Conservation (phyloP, 2,329 filamentous ascomycete genomes). For the Phialophora expanda region DNA sequence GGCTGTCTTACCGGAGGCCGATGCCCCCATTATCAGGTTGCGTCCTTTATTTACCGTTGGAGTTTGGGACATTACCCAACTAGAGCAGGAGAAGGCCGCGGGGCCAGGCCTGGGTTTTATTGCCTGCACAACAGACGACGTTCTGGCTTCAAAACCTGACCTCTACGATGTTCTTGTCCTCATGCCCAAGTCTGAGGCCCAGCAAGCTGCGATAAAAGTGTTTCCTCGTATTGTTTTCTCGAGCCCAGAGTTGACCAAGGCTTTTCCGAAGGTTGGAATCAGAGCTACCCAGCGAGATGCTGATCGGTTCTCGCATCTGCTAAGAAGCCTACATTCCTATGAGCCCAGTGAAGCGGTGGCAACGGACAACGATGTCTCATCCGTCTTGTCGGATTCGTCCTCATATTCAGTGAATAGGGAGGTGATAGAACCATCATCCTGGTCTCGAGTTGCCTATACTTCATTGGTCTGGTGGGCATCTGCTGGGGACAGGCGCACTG, state of each 20-base stretch:
- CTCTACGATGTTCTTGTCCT: slow-evolving; percentile 91
- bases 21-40: slow-evolving; percentile 67
- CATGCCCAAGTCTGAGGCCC: slow-evolving; percentile 67
- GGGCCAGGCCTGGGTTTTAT: slow-evolving; percentile 73
- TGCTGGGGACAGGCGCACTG: slow-evolving; percentile 64
- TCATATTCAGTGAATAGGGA: slow-evolving; percentile 49
- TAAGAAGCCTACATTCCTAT: slow-evolving; percentile 60
- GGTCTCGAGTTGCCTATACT: slow-evolving; percentile 65
- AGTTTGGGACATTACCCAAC: slow-evolving; percentile 85
- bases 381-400: slow-evolving; percentile 42
- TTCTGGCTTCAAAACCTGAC: slow-evolving; percentile 81
- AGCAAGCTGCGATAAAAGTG: slow-evolving; percentile 60
- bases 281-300: slow-evolving; percentile 91
- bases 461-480: slow-evolving; percentile 73
- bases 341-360: slow-evolving; percentile 31
- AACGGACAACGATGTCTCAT: slow-evolving; percentile 48
- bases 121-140: slow-evolving; percentile 93
- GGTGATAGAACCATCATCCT: slow-evolving; percentile 62
- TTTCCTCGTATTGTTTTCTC: slow-evolving; percentile 78
- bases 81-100: slow-evolving; percentile 54
- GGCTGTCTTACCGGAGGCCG: slow-evolving; percentile 68
- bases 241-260: slow-evolving; percentile 37
- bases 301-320: slow-evolving; percentile 74
- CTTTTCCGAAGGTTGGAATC: slow-evolving; percentile 64
- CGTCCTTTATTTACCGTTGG: slow-evolving; percentile 90